Percentiles rank a stretch among this genome's conserved stretches.
Evolutionary conservation across 805 yeast genomes (phyloP).

Genomic region (Pichia insulana): DNA sequence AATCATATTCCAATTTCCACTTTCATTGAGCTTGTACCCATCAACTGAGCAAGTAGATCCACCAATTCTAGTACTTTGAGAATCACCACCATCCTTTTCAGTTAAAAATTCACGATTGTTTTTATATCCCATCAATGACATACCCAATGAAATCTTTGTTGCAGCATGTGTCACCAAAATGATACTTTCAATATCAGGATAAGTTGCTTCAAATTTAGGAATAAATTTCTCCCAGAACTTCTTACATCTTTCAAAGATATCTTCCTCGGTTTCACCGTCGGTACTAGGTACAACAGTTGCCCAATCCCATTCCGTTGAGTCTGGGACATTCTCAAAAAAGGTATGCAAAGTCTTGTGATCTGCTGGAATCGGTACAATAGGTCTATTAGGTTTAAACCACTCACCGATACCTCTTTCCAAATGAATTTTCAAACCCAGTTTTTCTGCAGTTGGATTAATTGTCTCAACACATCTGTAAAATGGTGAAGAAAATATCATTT

Average conservation of each 20-base stretch:
- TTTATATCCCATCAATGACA: conserved; percentile 51
- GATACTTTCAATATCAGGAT: conserved; percentile 54
- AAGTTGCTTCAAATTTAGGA: conserved; percentile 43
- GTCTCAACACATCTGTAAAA: conserved; percentile 89
- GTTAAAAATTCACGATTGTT: conserved; percentile 46
- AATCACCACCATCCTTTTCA: conserved; percentile 33
- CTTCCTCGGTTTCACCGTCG: conserved; percentile 67
- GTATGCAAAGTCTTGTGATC: conserved; percentile 35
- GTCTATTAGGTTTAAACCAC: conserved; percentile 74
- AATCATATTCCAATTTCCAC: conserved; percentile 46
- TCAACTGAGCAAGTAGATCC: conserved; percentile 87
- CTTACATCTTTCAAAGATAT: conserved; percentile 55
- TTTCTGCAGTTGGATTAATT: conserved; percentile 55
- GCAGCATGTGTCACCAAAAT: conserved; percentile 91
- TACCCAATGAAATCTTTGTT: conserved; percentile 78
- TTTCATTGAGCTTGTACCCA: conserved; percentile 33
- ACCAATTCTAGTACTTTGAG: conserved; percentile 33
- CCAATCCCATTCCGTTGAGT: conserved; percentile 37
- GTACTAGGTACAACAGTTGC: conserved; percentile 48
- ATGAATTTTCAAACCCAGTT: conserved; percentile 47
- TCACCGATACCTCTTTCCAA: conserved; percentile 86
- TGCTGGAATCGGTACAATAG: conserved; percentile 64
- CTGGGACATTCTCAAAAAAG: conserved; percentile 44
- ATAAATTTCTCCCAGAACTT: conserved; percentile 49
- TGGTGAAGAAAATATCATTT: conserved; percentile 69